Evolutionary conservation across 2,329 filamentous ascomycete genomes (phyloP).

Genomic region (Ascochyta fabae): DNA sequence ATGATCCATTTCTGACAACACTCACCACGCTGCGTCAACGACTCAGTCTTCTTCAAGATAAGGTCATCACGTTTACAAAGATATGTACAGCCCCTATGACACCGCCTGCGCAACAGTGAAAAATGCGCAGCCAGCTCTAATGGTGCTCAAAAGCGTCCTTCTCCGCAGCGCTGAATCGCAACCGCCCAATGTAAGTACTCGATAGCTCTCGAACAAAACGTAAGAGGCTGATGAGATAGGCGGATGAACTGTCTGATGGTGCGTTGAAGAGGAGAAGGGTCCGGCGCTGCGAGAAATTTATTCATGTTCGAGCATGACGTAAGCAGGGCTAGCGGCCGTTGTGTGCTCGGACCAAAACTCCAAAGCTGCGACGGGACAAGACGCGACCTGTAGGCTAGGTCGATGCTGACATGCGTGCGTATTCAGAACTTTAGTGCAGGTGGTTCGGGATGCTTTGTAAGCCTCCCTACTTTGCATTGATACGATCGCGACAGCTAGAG

Average conservation of each 20-base stretch:
- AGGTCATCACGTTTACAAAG: neutral
- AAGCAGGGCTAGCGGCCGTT: constrained; percentile 11
- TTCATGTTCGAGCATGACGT: constrained; percentile 1
- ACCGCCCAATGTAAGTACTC: constrained; percentile 46
- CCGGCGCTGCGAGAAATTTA: constrained; percentile 30
- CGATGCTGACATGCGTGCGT: neutral
- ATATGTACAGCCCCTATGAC: constrained; percentile 82
- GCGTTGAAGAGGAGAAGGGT: constrained; percentile 35
- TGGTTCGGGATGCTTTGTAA: too few relatives aligned
- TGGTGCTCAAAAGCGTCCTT: constrained; percentile 63
- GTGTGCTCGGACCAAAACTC: constrained; percentile 5
- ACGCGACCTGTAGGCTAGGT: neutral
- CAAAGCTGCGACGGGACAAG: neutral
- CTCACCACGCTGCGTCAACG: neutral
- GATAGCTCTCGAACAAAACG: constrained; percentile 46
- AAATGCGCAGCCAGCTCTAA: constrained; percentile 76
- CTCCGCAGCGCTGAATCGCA: constrained; percentile 68
- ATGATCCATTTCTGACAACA: neutral
- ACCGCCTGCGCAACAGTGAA: constrained; percentile 74
- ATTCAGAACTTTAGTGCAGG: neutral
- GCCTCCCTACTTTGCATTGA: too few relatives aligned
- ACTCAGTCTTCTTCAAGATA: neutral
- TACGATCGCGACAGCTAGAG: too few relatives aligned
- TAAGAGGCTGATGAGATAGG: constrained; percentile 47
- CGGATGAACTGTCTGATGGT: constrained; percentile 51